Evolutionary conservation across 805 yeast genomes (phyloP).

Genomic region (Lipomyces oligophaga): DNA sequence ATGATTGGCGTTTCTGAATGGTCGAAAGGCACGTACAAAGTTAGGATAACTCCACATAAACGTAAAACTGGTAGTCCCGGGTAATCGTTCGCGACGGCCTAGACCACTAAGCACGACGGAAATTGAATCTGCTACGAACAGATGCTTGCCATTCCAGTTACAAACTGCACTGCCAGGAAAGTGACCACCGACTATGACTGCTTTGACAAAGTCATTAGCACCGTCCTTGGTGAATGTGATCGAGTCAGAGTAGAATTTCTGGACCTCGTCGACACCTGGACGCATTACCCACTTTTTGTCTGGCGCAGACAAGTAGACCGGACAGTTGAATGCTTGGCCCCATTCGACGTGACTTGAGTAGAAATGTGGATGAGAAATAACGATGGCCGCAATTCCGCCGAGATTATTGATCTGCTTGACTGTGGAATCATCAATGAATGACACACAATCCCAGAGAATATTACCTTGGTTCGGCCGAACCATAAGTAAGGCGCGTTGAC

Average conservation of each 20-base stretch:
- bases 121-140: conserved; percentile 28
- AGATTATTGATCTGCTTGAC: conserved; percentile 10
- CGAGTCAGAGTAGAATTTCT: conserved; percentile 8
- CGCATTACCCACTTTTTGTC: conserved; percentile 24
- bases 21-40: conserved; percentile 21
- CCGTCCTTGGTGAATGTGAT: conserved; percentile 1
- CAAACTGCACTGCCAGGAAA: conserved; percentile 29
- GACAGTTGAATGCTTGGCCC: conserved; percentile 27
- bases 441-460: conserved; percentile 28
- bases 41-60: conserved; percentile 31
- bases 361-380: conserved; percentile 30
- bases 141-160: conserved; percentile 14
- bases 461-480: conserved; percentile 23
- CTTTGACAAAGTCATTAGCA: not conserved
- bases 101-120: conserved; percentile 22
- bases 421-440: conserved; percentile 23
- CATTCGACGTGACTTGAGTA: conserved; percentile 27
- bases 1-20: not conserved
- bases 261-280: conserved; percentile 6
- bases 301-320: conserved; percentile 19
- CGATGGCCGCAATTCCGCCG: conserved; percentile 26
- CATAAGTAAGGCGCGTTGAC: conserved; percentile 29
- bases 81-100: conserved; percentile 16
- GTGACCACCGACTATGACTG: conserved; percentile 24
- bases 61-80: conserved; percentile 25